Conservation (phyloP, 306 rosid species). For the Geum urbanum region DNA sequence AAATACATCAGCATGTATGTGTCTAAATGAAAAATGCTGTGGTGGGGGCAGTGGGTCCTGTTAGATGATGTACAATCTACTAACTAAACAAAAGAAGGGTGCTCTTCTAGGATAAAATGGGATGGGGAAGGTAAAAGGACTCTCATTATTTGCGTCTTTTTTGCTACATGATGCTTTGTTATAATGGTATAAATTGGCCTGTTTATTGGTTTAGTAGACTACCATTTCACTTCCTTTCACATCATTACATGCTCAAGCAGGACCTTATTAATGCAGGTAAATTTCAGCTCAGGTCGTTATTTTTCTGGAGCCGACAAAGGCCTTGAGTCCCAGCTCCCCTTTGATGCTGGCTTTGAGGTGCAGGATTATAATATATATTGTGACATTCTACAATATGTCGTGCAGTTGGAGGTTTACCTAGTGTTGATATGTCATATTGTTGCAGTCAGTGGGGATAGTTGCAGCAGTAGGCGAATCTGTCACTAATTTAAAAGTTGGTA, state of each 20-base stretch:
- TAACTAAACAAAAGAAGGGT: background rate
- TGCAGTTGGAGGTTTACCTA: conserved; percentile 4
- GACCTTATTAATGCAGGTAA: conserved; percentile 54
- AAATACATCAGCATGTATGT: background rate
- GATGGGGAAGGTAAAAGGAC: background rate
- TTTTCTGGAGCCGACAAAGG: conserved; percentile 54
- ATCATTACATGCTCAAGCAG: conserved; percentile 23
- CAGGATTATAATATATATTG: conserved; percentile 16
- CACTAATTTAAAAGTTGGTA: conserved; percentile 60
- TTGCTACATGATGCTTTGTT: background rate
- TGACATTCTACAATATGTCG: background rate
- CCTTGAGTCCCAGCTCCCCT: conserved; percentile 55
- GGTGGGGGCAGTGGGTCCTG: background rate
- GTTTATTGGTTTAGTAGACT: background rate
- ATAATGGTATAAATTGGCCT: background rate
- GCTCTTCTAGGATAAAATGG: conserved; percentile 1
- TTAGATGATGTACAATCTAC: background rate
- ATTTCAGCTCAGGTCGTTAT: conserved; percentile 94
- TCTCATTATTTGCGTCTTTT: background rate
- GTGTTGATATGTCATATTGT: conserved; percentile 19
- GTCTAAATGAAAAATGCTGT: background rate
- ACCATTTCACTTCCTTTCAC: background rate
- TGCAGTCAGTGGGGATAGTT: conserved; percentile 87
- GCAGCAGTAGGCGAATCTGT: conserved; percentile 84
- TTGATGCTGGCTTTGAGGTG: conserved; percentile 99